A percentile compares a stretch with the other conserved stretches of the same genome.
Conservation (phyloP, 495 filamentous ascomycete genomes). For the Podospora bellae-mahoneyi region DNA sequence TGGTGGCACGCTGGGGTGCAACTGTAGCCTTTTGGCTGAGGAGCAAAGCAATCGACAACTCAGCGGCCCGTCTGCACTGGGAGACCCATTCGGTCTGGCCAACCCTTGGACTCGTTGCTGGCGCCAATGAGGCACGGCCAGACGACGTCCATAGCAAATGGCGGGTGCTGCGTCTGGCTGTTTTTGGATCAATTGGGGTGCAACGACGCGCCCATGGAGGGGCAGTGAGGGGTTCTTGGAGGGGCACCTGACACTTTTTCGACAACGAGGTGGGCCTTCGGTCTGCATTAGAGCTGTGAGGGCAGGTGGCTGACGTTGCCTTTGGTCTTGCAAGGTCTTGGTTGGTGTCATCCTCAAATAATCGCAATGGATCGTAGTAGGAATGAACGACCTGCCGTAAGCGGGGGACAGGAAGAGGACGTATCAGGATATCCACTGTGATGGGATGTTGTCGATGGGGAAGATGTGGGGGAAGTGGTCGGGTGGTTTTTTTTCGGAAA, state of each 20-base stretch:
- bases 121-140: not conserved
- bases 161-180: constrained; percentile 21
- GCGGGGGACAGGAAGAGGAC: not conserved
- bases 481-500: not conserved
- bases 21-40: not conserved
- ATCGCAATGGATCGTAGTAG: not conserved
- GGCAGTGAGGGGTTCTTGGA: constrained; percentile 28
- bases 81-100: constrained; percentile 7
- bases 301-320: constrained; percentile 19
- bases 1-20: constrained; percentile 10
- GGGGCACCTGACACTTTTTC: constrained; percentile 34
- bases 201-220: constrained; percentile 23
- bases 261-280: constrained; percentile 12
- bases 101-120: not conserved
- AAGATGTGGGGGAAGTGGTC: not conserved
- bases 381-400: constrained; percentile 2
- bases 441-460: not conserved
- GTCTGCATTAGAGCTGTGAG: constrained; percentile 18
- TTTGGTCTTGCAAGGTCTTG: not conserved
- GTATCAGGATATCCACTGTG: not conserved
- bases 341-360: not conserved
- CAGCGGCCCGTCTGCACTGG: constrained; percentile 6
- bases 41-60: not conserved
- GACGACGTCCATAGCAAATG: constrained; percentile 8
- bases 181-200: constrained; percentile 26